Conservation (phyloP, 2,329 filamentous ascomycete genomes). For the Colletotrichum theobromicola region DNA sequence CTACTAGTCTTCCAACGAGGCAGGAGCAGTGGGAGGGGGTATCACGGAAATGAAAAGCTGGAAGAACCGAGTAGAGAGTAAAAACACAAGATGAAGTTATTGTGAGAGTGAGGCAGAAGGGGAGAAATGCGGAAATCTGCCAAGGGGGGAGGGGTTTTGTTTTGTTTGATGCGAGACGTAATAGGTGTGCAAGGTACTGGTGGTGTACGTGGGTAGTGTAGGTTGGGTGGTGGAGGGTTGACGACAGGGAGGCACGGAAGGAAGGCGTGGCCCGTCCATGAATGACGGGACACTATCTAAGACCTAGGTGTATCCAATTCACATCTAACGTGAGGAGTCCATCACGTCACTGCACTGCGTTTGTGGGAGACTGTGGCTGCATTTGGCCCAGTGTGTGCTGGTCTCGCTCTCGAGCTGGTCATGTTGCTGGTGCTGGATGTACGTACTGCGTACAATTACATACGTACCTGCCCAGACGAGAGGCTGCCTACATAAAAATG, state of each 20-base stretch:
- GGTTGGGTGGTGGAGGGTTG: not conserved
- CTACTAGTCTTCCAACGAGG: constrained; percentile 17
- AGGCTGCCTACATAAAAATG: not conserved
- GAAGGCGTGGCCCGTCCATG: not conserved
- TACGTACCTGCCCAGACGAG: not conserved
- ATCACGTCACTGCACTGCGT: constrained; percentile 23
- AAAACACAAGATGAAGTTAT: constrained; percentile 1
- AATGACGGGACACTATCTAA: not conserved
- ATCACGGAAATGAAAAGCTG: constrained; percentile 5
- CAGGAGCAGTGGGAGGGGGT: constrained; percentile 11
- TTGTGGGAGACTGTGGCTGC: constrained; percentile 21
- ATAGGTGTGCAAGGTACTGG: not conserved
- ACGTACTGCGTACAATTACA: not conserved
- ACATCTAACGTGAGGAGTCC: constrained; percentile 20
- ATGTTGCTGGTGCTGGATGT: not conserved
- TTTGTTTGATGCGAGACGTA: constrained; percentile 15
- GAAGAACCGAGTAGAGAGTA: constrained; percentile 24
- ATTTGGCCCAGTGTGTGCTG: constrained; percentile 1
- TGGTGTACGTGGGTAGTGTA: not conserved
- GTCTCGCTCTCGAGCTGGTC: not conserved
- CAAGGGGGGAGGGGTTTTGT: constrained; percentile 20
- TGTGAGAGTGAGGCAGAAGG: not conserved
- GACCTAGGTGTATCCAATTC: not conserved
- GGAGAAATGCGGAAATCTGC: not conserved
- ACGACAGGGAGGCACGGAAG: constrained; percentile 4